Base-by-base conservation (phyloP, 192 early-diverging fungal species). In the Geranomyces michiganensis region DNA sequence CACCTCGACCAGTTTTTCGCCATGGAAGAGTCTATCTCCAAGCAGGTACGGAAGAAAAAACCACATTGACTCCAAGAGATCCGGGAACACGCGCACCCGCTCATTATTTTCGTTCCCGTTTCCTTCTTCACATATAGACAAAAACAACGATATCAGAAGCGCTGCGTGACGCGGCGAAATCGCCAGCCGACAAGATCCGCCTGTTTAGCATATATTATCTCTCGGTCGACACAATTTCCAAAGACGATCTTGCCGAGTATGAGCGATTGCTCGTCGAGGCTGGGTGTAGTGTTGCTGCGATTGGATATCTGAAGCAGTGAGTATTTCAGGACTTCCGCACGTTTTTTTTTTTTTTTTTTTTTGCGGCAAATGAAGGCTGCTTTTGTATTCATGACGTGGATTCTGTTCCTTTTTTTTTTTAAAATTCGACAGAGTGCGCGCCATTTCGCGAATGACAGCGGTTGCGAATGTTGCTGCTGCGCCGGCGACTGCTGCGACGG, bases 1-100 rank as follows among this genome's bases (percentile, higher is more conserved):
- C 92, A 98, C 69, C 76, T 99, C 55, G 96, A 99, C 71, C 90
- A 88, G 0, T 92, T 97, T 63, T 97, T 98, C 75, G 91, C 96
- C 62, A 82, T 94, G 78, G 96, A 98, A 77, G 96, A 99, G 75
- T 82, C 87, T 15, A 87, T 99, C 46, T 84, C 82, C 6, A 89
- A 91, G 70, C 90, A 91, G 80, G 87, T 86, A 32, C 31, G 51
- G 51, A 53, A n/a, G 15, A 53, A 53, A 53, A 53, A 53, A 75
- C n/a, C n/a, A n/a, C n/a, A n/a, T n/a, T n/a, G n/a, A n/a, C 26
- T 45, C 55, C 58, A 32, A 71, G 19, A 71, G 44, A 24, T 70
- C 32, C 32, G 17, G 30, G 21, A 78, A 4, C 67, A 58, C 29
- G 43, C 44, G 8, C 1, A n/a, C n/a, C n/a, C n/a, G n/a, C 49